Evolutionary conservation across 2,329 filamentous ascomycete species (phyloP), one percentile per base, ranked within the genome.

Genomic region (Penicillium sp.): DNA sequence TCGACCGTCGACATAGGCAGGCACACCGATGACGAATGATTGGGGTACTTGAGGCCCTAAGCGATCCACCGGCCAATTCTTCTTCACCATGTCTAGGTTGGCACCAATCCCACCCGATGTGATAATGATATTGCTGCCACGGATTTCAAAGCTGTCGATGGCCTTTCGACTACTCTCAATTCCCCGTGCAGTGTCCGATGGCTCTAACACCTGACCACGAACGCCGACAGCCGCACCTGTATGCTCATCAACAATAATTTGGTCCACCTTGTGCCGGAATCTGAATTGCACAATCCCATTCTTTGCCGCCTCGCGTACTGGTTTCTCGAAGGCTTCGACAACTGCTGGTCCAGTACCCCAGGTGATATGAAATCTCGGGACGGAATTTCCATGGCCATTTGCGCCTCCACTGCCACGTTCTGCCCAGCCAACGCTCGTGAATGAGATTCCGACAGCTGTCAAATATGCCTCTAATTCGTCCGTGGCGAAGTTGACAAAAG

Each of bases 261-360:
- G 77, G 61, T 86, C 83, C 0, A 85, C 83, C 46, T 73, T 70
- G 60, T 85, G 83, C 6, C 83, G 74, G 61, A 82, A 83, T 62
- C 71, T 76, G 68, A 86, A 84, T 60, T 78, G 70, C 2, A 85
- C 75, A 1, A 83, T 63, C 0, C 83, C 82, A 52, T 77, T 77
- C 64, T 77, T 74, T 35, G 76, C 82, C 0, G 81, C 81, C 58
- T 71, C 76, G 56, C 73, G 66, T 3, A 85, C 81, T 1, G 83
- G 83, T 52, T 84, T 81, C 2, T 69, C 73, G 62, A 86, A 86
- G 3, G 82, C 73, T 16, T 81, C 72, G 51, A 86, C 82, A 1
- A 85, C 75, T 66, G 84, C 83, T 3, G 83, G 83, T 0, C 83
- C 83, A 0, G 81, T 80, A 2, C 83, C 83, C 83, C 83, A 86